Evolutionary conservation across 2,329 filamentous ascomycete species (phyloP).

Genomic region (Ceratocystis eucalypticola): DNA sequence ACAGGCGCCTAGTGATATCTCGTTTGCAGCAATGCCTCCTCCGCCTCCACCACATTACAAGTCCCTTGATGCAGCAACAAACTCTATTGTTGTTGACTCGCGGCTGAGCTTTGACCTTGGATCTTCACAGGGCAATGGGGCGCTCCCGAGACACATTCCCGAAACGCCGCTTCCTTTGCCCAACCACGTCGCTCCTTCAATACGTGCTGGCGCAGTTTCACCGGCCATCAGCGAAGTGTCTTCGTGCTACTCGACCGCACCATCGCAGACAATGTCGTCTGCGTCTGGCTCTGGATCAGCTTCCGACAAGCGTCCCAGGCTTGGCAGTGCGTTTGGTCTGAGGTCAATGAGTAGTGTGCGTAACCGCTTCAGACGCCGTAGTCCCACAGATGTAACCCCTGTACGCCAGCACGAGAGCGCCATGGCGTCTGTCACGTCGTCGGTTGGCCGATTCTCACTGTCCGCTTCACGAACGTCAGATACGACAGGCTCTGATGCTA

Average conservation of each 20-base stretch:
- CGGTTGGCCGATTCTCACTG: slow-evolving; percentile 16
- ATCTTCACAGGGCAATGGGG: background rate
- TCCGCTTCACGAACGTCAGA: background rate
- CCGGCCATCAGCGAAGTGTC: slow-evolving; percentile 11
- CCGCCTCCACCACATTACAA: slow-evolving; percentile 7
- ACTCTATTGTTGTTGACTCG: slow-evolving; percentile 15
- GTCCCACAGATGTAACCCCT: slow-evolving; percentile 8
- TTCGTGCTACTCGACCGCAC: slow-evolving; percentile 11
- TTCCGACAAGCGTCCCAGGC: slow-evolving; percentile 4
- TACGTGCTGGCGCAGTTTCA: slow-evolving; percentile 5
- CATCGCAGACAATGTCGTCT: slow-evolving; percentile 2
- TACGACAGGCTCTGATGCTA: background rate
- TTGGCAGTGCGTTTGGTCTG: slow-evolving; percentile 10
- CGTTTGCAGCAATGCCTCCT: background rate
- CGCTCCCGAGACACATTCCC: background rate
- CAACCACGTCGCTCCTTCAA: background rate
- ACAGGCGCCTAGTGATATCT: background rate
- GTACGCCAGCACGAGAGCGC: slow-evolving; percentile 10
- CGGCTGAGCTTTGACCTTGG: slow-evolving; percentile 15
- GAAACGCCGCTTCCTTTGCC: background rate
- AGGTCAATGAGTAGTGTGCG: slow-evolving; percentile 11
- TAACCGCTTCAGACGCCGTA: slow-evolving; percentile 17
- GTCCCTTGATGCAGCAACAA: slow-evolving; percentile 4
- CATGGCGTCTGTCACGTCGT: slow-evolving; percentile 11
- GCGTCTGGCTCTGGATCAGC: background rate